These are phyloP conservation scores for Teunomyces barrocoloradensis DNA, from an alignment of 805 yeast species.

Conservation along the genomic window DNA sequence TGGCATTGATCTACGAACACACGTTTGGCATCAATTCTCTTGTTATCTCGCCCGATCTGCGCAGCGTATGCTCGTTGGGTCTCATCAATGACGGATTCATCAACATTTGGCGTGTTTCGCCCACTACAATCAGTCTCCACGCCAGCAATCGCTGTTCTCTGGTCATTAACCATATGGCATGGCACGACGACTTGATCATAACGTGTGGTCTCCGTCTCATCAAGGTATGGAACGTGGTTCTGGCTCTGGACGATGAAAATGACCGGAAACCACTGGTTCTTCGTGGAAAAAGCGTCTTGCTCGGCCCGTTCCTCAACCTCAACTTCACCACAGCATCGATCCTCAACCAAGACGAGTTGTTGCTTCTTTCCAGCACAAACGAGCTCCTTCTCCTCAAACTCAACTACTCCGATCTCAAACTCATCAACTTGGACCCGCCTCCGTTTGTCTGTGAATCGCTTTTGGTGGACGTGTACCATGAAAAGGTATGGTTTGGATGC, in stretches of 20 bases:
- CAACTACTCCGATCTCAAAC: slow-evolving; percentile 19
- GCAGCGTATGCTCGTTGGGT: slow-evolving; percentile 58
- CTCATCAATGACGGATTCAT: slow-evolving; percentile 67
- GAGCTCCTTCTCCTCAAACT: slow-evolving; percentile 30
- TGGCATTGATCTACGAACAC: slow-evolving; percentile 58
- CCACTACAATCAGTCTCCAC: slow-evolving; percentile 24
- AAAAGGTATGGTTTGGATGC: slow-evolving; percentile 27
- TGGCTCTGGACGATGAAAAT: slow-evolving; percentile 12
- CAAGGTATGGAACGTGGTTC: slow-evolving; percentile 54
- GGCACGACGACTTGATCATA: slow-evolving; percentile 51
- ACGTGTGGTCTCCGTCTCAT: slow-evolving; percentile 63
- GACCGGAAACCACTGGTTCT: slow-evolving; percentile 20
- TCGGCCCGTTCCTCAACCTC: slow-evolving; percentile 49
- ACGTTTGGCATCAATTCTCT: slow-evolving; percentile 59
- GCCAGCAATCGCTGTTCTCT: slow-evolving; percentile 66
- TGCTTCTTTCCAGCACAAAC: slow-evolving; percentile 31
- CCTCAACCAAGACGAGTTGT: slow-evolving; percentile 34
- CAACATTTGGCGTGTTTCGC: slow-evolving; percentile 53
- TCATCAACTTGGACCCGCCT: slow-evolving; percentile 15
- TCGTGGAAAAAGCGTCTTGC: slow-evolving; percentile 57
- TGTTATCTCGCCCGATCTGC: slow-evolving; percentile 58
- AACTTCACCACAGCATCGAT: slow-evolving; percentile 45
- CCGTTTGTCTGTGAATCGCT: slow-evolving; percentile 16
- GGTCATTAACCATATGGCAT: slow-evolving; percentile 50
- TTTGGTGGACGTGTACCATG: slow-evolving; percentile 16